phyloP scores from a whole-genome alignment of 768 basidiomycete species.

The Lactifluus echinatus region DNA sequence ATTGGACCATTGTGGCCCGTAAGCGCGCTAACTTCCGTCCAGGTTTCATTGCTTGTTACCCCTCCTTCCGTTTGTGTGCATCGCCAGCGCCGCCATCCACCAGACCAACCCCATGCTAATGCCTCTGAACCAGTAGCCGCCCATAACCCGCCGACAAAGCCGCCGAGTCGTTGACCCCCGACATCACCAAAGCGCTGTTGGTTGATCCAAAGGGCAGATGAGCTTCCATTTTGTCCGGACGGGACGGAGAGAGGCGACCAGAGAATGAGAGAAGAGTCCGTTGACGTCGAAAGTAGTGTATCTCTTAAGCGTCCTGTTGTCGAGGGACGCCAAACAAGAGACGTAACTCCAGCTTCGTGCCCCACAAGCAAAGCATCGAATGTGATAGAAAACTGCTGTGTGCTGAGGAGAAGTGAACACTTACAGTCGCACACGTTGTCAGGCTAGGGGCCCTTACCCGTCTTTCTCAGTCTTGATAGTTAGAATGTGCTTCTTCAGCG shows the following conservation, averaged over 20 bases:
- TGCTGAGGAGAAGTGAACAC: constrained; percentile 25
- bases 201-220: constrained; percentile 81
- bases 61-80: constrained; percentile 26
- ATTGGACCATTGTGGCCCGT: constrained; percentile 82
- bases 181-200: constrained; percentile 89
- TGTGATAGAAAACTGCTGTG: constrained; percentile 61
- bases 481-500: constrained; percentile 77
- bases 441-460: constrained; percentile 24
- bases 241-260: constrained; percentile 72
- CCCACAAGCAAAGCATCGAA: constrained; percentile 93
- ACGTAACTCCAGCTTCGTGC: constrained; percentile 92
- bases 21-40: constrained; percentile 73
- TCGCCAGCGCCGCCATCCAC: constrained; percentile 87
- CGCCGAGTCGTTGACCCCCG: constrained; percentile 82
- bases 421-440: neutral
- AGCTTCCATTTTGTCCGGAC: constrained; percentile 29
- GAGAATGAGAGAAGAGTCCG: constrained; percentile 90
- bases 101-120: constrained; percentile 88
- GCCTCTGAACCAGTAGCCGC: constrained; percentile 50
- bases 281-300: constrained; percentile 83
- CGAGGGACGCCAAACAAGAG: constrained; percentile 70
- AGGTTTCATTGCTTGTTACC: constrained; percentile 34
- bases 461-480: constrained; percentile 47
- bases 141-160: constrained; percentile 91
- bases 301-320: constrained; percentile 25